phyloP scores from a whole-genome alignment of 805 yeast genomes.

The Saccharomyces mikatae region DNA sequence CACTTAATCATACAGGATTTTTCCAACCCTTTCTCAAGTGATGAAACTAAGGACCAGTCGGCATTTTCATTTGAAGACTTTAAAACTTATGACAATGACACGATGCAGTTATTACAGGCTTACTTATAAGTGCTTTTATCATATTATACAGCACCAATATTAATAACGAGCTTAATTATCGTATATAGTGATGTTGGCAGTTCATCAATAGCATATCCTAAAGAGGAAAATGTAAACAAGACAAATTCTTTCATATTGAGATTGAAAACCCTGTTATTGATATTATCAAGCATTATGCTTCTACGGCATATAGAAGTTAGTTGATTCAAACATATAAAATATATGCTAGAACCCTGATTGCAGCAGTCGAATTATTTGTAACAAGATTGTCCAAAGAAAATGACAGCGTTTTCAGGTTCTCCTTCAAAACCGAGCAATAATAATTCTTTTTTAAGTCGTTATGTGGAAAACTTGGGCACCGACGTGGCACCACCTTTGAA shows the following conservation, averaged over 20 bases:
- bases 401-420: conserved; percentile 16
- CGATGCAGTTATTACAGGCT: not conserved
- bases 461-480: conserved; percentile 18
- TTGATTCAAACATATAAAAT: not conserved
- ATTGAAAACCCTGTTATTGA: conserved; percentile 1
- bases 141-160: not conserved
- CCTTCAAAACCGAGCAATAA: conserved; percentile 11
- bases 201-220: conserved; percentile 1
- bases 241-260: not conserved
- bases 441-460: conserved; percentile 23
- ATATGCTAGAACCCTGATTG: not conserved
- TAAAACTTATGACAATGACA: conserved; percentile 1
- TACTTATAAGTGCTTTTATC: not conserved
- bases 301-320: not conserved
- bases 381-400: not conserved
- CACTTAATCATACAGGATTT: conserved; percentile 20
- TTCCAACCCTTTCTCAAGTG: conserved; percentile 7
- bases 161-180: not conserved
- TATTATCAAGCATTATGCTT: not conserved
- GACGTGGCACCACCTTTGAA: conserved; percentile 11
- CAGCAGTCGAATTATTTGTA: not conserved
- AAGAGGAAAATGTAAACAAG: conserved; percentile 9
- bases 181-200: not conserved
- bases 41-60: not conserved
- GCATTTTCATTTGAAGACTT: conserved; percentile 5